Conservation (phyloP, 768 basidiomycete genomes). For the Clavaria fumosa region DNA sequence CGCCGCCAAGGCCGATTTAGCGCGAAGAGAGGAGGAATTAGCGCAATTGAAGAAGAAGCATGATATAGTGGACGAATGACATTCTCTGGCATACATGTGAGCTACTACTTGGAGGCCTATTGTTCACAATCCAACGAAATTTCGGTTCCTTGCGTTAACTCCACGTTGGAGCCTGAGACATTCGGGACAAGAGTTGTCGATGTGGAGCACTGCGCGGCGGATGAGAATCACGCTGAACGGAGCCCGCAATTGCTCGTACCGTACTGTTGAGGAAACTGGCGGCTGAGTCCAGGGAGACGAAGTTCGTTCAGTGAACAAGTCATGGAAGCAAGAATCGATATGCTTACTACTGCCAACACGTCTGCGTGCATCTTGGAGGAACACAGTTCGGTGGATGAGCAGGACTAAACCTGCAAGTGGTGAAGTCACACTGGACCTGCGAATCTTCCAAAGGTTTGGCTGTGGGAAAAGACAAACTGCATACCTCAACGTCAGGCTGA, state of each 20-base stretch:
- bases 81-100: too few species aligned
- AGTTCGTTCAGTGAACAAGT: constrained; percentile 9
- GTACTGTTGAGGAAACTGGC: constrained; percentile 53
- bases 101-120: too few species aligned
- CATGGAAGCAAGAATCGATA: not conserved
- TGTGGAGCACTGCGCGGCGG: constrained; percentile 31
- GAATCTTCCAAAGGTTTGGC: not conserved
- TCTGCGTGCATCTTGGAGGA: constrained; percentile 35
- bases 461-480: not conserved
- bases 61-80: constrained; percentile 62
- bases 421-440: constrained; percentile 48
- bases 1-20: constrained; percentile 83
- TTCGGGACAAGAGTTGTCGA: constrained; percentile 42
- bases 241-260: constrained; percentile 19
- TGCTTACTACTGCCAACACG: constrained; percentile 61
- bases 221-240: not conserved
- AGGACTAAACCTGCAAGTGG: constrained; percentile 49
- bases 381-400: constrained; percentile 34
- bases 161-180: constrained; percentile 19
- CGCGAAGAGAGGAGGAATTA: constrained; percentile 81
- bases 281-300: constrained; percentile 25
- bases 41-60: constrained; percentile 76
- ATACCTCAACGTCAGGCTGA: constrained; percentile 46
- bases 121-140: too few species aligned
- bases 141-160: too few species aligned